Conservation (phyloP, 2,329 filamentous ascomycete genomes). For the Sporothrix globosa region DNA sequence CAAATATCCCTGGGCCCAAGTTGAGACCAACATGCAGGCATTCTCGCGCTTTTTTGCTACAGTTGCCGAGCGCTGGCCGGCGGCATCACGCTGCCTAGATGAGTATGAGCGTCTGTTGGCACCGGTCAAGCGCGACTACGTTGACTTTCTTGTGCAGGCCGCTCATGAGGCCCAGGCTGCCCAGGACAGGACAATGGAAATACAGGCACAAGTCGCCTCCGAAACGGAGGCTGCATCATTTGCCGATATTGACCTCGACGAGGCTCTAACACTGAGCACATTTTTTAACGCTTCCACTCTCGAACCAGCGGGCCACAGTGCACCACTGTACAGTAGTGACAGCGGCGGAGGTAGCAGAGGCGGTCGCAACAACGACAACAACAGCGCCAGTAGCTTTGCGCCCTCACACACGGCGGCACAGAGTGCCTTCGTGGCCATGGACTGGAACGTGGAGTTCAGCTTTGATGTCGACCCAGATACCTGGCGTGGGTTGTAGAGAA, state of each 20-base stretch:
- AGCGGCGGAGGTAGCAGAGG: background rate
- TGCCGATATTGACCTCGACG: conserved; percentile 25
- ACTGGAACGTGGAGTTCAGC: conserved; percentile 28
- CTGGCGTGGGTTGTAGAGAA: background rate
- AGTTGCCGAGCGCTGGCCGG: conserved; percentile 27
- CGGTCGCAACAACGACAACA: background rate
- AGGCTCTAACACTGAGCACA: conserved; percentile 15
- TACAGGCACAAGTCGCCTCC: background rate
- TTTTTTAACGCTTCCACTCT: conserved; percentile 25
- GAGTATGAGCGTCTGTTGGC: conserved; percentile 29
- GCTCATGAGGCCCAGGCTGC: conserved; percentile 17
- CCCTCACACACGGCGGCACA: background rate
- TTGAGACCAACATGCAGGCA: conserved; percentile 26
- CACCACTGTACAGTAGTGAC: background rate
- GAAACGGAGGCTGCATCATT: background rate
- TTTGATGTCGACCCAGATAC: conserved; percentile 5
- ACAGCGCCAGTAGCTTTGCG: background rate
- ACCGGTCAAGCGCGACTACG: conserved; percentile 18
- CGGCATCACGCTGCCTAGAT: conserved; percentile 25
- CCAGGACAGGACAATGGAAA: background rate
- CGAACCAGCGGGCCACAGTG: background rate
- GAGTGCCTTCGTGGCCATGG: conserved; percentile 21
- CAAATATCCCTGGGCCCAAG: conserved; percentile 24
- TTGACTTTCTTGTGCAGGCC: conserved; percentile 18
- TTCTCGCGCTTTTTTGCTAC: conserved; percentile 30